phyloP scores from a whole-genome alignment of 441 rosid genomes.

The Gossypium trilobum region DNA sequence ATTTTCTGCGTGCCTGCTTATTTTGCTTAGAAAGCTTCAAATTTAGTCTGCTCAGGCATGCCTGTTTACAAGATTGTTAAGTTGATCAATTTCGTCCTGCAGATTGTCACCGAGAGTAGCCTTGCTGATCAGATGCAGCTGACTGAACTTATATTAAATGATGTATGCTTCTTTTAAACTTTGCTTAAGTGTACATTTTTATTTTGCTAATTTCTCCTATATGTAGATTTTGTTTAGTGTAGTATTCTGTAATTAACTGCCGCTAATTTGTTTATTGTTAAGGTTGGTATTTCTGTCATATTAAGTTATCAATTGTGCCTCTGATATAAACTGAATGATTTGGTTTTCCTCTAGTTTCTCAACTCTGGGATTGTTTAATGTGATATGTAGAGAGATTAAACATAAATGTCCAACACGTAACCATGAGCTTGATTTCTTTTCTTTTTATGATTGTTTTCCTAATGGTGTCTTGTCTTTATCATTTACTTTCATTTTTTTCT shows the following conservation, averaged over 20 bases:
- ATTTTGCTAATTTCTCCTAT: not conserved
- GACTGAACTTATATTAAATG: constrained; percentile 71
- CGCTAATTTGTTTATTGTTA: constrained; percentile 1
- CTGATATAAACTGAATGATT: not conserved
- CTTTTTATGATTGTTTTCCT: too few relatives aligned
- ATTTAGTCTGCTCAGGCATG: not conserved
- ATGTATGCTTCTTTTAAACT: constrained; percentile 46
- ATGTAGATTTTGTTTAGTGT: not conserved
- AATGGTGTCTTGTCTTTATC: too few relatives aligned
- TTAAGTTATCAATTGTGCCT: not conserved
- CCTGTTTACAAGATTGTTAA: not conserved
- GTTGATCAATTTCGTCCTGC: constrained; percentile 28
- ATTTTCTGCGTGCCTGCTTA: not conserved
- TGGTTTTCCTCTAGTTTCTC: not conserved
- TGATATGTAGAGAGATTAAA: not conserved
- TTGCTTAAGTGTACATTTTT: not conserved
- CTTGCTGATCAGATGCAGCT: constrained; percentile 81
- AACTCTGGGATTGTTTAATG: not conserved
- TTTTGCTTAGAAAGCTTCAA: constrained; percentile 2
- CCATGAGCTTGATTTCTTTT: too few relatives aligned
- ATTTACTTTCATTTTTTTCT: not conserved
- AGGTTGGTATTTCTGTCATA: not conserved
- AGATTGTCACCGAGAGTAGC: constrained; percentile 88
- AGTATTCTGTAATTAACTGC: not conserved
- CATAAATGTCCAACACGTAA: not conserved